Percentiles rank a stretch among this genome's conserved stretches.
These are phyloP conservation scores for Hymenoscyphus salicellus DNA, from an alignment of 2,329 filamentous ascomycete species.

Conservation along the genomic window DNA sequence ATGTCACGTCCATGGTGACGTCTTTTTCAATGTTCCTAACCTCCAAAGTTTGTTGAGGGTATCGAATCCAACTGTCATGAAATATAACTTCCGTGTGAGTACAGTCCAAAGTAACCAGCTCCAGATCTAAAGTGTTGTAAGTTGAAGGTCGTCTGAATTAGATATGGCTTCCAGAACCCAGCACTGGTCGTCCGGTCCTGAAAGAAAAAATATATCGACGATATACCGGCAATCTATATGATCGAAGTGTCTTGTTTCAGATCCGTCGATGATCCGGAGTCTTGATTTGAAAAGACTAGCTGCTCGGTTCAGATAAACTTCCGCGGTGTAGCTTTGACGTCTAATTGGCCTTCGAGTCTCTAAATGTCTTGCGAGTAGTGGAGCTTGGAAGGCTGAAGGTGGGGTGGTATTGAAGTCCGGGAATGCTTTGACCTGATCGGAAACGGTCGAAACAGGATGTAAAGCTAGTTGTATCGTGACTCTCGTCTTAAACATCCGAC, in stretches of 20 bases:
- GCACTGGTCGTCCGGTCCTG: constrained; percentile 22
- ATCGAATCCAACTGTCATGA: constrained; percentile 6
- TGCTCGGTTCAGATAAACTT: constrained; percentile 31
- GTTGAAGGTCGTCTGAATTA: constrained; percentile 21
- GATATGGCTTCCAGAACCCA: constrained; percentile 24
- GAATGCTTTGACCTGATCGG: constrained; percentile 37
- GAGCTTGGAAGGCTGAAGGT: constrained; percentile 24
- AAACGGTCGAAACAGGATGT: constrained; percentile 35
- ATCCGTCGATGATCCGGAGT: constrained; percentile 26
- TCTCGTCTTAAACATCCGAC: constrained; percentile 32
- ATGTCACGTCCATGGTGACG: constrained; percentile 36
- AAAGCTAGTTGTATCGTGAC: constrained; percentile 33
- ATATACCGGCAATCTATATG: constrained; percentile 30
- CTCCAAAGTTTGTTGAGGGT: constrained; percentile 2
- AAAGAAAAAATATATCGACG: constrained; percentile 20
- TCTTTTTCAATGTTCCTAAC: constrained; percentile 2
- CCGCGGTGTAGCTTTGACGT: constrained; percentile 30
- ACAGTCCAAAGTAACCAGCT: constrained; percentile 15
- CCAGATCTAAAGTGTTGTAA: constrained; percentile 7
- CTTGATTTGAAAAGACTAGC: constrained; percentile 25
- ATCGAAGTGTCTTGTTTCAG: constrained; percentile 31
- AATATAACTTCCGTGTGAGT: constrained; percentile 8
- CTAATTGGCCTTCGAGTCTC: constrained; percentile 24
- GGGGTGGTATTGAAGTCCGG: constrained; percentile 29
- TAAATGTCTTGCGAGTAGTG: constrained; percentile 27